These are phyloP conservation scores for Acmispon strigosus DNA, from an alignment of 306 rosid species.

Conservation along the genomic window DNA sequence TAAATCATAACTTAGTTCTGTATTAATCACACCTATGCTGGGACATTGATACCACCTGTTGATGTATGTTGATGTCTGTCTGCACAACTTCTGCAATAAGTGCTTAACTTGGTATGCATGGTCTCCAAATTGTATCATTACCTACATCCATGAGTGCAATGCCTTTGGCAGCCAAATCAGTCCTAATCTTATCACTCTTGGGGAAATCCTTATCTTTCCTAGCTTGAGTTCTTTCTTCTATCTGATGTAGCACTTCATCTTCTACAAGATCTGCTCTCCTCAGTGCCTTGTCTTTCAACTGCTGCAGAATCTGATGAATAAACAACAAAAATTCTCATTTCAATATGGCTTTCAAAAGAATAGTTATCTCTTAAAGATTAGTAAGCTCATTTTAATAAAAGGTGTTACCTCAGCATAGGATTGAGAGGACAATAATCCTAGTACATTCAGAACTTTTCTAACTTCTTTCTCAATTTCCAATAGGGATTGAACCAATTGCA, in stretches of 20 bases:
- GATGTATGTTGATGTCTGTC: background rate
- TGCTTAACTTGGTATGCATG: conserved; percentile 48
- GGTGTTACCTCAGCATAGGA: conserved; percentile 60
- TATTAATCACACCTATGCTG: conserved; percentile 8
- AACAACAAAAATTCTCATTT: background rate
- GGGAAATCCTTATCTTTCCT: conserved; percentile 67
- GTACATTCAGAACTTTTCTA: conserved; percentile 37
- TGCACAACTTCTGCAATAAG: conserved; percentile 22
- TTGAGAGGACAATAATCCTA: conserved; percentile 57
- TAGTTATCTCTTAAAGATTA: background rate
- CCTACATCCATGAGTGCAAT: conserved; percentile 90
- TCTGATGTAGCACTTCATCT: conserved; percentile 50
- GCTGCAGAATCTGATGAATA: conserved; percentile 60
- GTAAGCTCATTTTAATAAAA: background rate
- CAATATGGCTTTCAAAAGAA: background rate
- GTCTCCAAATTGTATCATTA: conserved; percentile 75
- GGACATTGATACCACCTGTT: conserved; percentile 1
- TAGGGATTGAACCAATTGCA: conserved; percentile 54
- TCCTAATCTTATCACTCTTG: conserved; percentile 70
- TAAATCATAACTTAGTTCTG: conserved; percentile 24
- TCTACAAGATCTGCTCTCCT: conserved; percentile 68
- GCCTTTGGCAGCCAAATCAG: conserved; percentile 62
- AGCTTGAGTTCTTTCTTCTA: conserved; percentile 72
- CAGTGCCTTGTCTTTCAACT: conserved; percentile 73
- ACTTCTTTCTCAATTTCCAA: conserved; percentile 55